Evolutionary conservation across 176 grass and related monocot genomes (phyloP).

Genomic region (Rhynchospora pubera): DNA sequence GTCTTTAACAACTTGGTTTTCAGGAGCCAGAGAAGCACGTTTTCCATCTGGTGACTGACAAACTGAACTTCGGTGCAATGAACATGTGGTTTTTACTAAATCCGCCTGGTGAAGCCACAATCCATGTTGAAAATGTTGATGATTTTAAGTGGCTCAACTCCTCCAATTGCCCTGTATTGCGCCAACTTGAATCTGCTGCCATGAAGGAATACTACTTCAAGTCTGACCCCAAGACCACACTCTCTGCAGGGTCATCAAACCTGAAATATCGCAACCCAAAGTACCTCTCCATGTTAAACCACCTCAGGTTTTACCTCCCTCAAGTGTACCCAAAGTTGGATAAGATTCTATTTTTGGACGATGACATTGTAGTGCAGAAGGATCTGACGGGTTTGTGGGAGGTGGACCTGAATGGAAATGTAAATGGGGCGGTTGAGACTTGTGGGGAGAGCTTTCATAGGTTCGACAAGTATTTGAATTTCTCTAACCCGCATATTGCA

Average conservation of each 20-base stretch:
- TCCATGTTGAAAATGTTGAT: slow-evolving; percentile 97
- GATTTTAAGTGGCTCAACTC: slow-evolving; percentile 99
- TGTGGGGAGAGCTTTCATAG: slow-evolving; percentile 96
- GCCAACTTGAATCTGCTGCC: slow-evolving; percentile 78
- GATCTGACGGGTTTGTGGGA: slow-evolving; percentile 96
- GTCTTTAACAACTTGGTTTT: slow-evolving; percentile 7
- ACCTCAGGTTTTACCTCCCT: slow-evolving; percentile 95
- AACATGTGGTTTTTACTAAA: slow-evolving; percentile 99
- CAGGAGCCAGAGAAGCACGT: slow-evolving; percentile 98
- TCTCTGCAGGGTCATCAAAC: slow-evolving; percentile 77
- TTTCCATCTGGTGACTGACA: slow-evolving; percentile 97
- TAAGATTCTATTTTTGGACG: slow-evolving; percentile 97
- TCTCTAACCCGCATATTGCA: slow-evolving; percentile 97
- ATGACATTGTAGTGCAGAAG: slow-evolving; percentile 99
- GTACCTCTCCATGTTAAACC: slow-evolving; percentile 97
- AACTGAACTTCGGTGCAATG: slow-evolving; percentile 98
- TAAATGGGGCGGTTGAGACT: slow-evolving; percentile 92
- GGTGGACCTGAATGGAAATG: slow-evolving; percentile 92
- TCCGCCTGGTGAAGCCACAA: slow-evolving; percentile 83
- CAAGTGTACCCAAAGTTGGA: slow-evolving; percentile 92
- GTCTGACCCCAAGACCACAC: slow-evolving; percentile 77
- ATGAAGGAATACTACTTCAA: slow-evolving; percentile 99
- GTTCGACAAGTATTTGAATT: slow-evolving; percentile 99
- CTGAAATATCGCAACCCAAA: slow-evolving; percentile 96
- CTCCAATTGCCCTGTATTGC: slow-evolving; percentile 91